Evolutionary conservation across 2,329 filamentous ascomycete genomes (phyloP), one percentile per base, ranked within the genome.

Genomic region (Rhexocercosporidium sp.): DNA sequence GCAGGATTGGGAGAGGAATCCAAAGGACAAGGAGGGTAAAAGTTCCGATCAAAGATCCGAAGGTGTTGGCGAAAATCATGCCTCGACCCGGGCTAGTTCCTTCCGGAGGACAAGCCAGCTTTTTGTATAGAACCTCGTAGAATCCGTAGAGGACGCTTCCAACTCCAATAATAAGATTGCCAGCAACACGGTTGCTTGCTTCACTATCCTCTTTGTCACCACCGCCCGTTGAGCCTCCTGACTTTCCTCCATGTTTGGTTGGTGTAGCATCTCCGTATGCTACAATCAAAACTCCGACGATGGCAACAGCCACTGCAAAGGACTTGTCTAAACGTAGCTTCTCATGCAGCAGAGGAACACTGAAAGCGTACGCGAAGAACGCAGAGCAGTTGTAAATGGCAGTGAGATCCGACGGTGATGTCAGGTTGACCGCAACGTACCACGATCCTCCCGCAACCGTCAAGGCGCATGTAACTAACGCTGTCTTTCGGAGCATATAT

Each of bases 311-410:
- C 1, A 99, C 96, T 3, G 95, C 92, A 60, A 96, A 78, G 31
- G 94, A 90, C 82, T 99, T 99, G 81, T 93, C 93, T 44, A 90
- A 81, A 25, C 93, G 89, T 14, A 97, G 81, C 72, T 91, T 93
- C 79, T 99, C 96, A 66, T 92, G 89, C 2, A 99, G 84, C 20
- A 99, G 81, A 0, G 94, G 94, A 53, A 99, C 94, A 54, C 92
- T 96, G 78, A 99, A 99, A 14, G 93, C 95, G 77, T 99, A 99
- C 59, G 96, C 96, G 79, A 99, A 99, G 81, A 99, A 99, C 66
- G 96, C 95, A 62, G 93, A 97, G 84, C 96, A 99, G 81, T 99
- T 99, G 86, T 99, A 99, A 74, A 99, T 99, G 63, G 96, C 96
- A 0, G 96, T 99, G 74, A 99, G 81, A 79, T 99, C 96, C 72